Percentiles rank a stretch among this genome's conserved stretches.
Conservation (phyloP, 2,329 filamentous ascomycete genomes). For the Fusarium sp. region DNA sequence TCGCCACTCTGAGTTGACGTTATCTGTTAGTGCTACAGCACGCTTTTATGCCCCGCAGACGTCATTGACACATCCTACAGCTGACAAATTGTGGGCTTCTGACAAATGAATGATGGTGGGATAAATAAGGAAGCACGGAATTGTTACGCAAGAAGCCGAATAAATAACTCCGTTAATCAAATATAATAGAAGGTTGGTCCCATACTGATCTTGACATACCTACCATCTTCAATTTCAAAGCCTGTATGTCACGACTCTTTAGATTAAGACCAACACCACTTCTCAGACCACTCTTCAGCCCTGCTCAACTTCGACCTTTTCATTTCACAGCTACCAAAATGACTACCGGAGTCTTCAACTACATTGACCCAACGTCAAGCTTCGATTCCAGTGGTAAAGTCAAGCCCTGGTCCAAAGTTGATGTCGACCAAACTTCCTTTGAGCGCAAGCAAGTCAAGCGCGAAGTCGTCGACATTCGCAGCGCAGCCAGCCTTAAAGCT, state of each 20-base stretch:
- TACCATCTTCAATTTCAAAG: not conserved
- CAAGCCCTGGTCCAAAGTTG: slow-evolving; percentile 45
- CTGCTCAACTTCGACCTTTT: slow-evolving; percentile 4
- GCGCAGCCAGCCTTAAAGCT: slow-evolving; percentile 14
- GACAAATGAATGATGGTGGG: slow-evolving; percentile 27
- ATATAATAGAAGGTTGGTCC: not conserved
- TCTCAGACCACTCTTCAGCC: slow-evolving; percentile 14
- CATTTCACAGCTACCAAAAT: slow-evolving; percentile 17
- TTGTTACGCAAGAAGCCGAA: slow-evolving; percentile 24
- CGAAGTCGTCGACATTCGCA: slow-evolving; percentile 43
- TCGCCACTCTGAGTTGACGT: accelerated
- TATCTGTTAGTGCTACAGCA: slow-evolving; percentile 12
- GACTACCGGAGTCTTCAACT: slow-evolving; percentile 38
- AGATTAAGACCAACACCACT: slow-evolving; percentile 5
- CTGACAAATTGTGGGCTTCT: slow-evolving; percentile 21
- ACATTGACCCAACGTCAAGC: slow-evolving; percentile 38
- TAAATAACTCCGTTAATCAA: not conserved
- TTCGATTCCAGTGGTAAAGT: slow-evolving; percentile 22
- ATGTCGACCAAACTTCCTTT: slow-evolving; percentile 40
- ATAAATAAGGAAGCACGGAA: slow-evolving; percentile 13
- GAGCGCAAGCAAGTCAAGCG: slow-evolving; percentile 37
- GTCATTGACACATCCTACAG: slow-evolving; percentile 14
- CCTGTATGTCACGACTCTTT: slow-evolving; percentile 12
- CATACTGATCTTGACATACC: not conserved
- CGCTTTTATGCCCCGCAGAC: slow-evolving; percentile 4